Evolutionary conservation across 495 filamentous ascomycete genomes (phyloP), one percentile per base, ranked within the genome.

Genomic region (Achaetomiella virescens): DNA sequence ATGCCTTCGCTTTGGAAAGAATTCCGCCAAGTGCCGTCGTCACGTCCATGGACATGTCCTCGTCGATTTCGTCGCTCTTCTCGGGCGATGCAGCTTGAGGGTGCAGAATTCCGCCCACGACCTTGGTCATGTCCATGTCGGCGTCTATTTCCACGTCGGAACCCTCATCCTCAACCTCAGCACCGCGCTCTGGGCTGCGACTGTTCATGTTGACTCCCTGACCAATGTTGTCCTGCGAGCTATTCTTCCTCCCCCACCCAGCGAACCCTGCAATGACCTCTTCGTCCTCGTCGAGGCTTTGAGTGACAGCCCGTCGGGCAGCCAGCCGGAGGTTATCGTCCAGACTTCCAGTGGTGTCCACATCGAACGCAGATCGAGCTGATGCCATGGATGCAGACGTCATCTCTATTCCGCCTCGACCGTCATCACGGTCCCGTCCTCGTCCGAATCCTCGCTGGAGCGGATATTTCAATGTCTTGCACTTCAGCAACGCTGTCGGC

Each of bases 11-110:
- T 37, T 76, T 74, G n/a, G 78, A 71, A 25, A 91, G 70, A 47
- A 97, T 96, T 4, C 84, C 80, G n/a, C 92, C 92, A 54, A 96
- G 71, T 12, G 84, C 87, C 54, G 78, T 81, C 1, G 91, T 96
- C 46, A 95, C 82, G 54, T 96, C 90, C 88, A 91, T 90, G 10
- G 85, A 89, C 66, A 89, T 79, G 27, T 89, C 87, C 48, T 55
- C 52, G 17, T 57, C 41, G 3, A 48, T 33, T 31, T 87, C 85
- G 36, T 80, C 78, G 18, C 68, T 67, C 4, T 74, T 66, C 17
- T 71, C 65, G 17, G 44, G 52, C 7, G 67, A 52, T 38, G 66
- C 55, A n/a, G 52, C 31, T 18, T 59, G 48, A 17, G 67, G 68
- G 54, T 64, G 69, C 37, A 84, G 67, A 52, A 83, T 81, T 2